Evolutionary conservation across 116 monocot genomes (phyloP), one percentile per base, ranked within the genome.

Genomic region (Posidonia oceanica): DNA sequence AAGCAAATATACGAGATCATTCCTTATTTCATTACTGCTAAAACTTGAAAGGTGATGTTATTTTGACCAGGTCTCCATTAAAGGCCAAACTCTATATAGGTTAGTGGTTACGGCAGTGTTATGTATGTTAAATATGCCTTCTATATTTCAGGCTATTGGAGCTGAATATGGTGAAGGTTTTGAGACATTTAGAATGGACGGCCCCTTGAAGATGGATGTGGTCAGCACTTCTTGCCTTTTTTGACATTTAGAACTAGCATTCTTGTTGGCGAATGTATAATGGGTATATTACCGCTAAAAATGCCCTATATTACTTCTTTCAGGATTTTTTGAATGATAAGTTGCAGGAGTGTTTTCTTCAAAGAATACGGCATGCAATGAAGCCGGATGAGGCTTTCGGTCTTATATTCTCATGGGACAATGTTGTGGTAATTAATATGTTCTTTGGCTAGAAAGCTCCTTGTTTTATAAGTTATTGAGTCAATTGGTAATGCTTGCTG

Each of bases 81-180:
- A 52, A 20, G 52, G 18, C 10, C 4, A 68, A 53, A 44, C 68
- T n/a, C 13, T 21, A 72, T 7, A 21, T 52, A 39, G 54, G 12
- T 41, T 53, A 14, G 14, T 64, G 23, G 4, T 52, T 71, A 29
- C 40, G 13, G 3, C 11, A 17, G 39, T 52, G 62, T 52, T 36
- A 29, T 63, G 10, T n/a, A n/a, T 48, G 36, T 13, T 38, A 22
- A 15, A 4, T 11, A 52, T 20, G 8, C 36, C 29, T 17, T 66
- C 21, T 23, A 54, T 72, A 8, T 58, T 29, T 54, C 76, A 96
- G 96, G 80, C 74, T 66, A 96, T 96, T 82, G 96, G 96, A 72
- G 96, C 96, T 71, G 96, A 96, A 80, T 96, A 96, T 83, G 96
- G 96, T 54, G 91, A 96, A 89, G 96, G 96, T 36, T 96, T 96